Evolutionary conservation across 1,284 basidiomycete genomes (phyloP).

Genomic region (Rhodotorula sp.): DNA sequence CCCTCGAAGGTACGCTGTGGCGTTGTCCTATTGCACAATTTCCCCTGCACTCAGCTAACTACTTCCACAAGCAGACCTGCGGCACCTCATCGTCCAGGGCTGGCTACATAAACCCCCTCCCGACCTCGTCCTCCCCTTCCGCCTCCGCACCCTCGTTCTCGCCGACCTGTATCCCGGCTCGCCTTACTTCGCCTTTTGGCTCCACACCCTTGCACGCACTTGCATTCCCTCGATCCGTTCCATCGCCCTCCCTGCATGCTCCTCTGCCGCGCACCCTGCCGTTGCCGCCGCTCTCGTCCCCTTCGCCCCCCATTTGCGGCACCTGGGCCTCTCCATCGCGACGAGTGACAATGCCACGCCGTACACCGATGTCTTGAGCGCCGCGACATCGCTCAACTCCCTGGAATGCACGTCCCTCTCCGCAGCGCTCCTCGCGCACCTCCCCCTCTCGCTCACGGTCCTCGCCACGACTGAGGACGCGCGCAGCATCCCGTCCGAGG

Average conservation of each 20-base stretch:
- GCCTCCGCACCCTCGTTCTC: conserved; percentile 17
- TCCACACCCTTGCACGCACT: not conserved
- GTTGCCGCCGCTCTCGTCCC: conserved; percentile 16
- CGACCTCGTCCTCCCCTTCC: conserved; percentile 6
- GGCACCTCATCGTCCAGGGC: conserved; percentile 10
- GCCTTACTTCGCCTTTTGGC: conserved; percentile 12
- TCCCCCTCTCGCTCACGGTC: conserved; percentile 6
- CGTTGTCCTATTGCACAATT: fast-evolving
- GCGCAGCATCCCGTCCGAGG: not conserved
- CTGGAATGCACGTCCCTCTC: conserved; percentile 30
- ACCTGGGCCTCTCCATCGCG: conserved; percentile 14
- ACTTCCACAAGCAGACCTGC: not conserved
- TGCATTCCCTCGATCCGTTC: not conserved
- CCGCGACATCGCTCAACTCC: conserved; percentile 4
- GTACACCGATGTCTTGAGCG: conserved; percentile 7
- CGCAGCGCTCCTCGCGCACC: conserved; percentile 5
- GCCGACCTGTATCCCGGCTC: conserved; percentile 11
- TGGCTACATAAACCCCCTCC: not conserved
- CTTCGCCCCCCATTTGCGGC: conserved; percentile 8
- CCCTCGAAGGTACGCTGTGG: not conserved
- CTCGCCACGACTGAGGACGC: conserved; percentile 23
- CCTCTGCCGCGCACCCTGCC: not conserved
- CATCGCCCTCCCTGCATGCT: conserved; percentile 13
- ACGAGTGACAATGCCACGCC: not conserved
- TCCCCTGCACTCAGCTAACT: not conserved